Evolutionary conservation across 2,329 filamentous ascomycete genomes (phyloP), one percentile per base, ranked within the genome.

Genomic region (Fusarium globosum): DNA sequence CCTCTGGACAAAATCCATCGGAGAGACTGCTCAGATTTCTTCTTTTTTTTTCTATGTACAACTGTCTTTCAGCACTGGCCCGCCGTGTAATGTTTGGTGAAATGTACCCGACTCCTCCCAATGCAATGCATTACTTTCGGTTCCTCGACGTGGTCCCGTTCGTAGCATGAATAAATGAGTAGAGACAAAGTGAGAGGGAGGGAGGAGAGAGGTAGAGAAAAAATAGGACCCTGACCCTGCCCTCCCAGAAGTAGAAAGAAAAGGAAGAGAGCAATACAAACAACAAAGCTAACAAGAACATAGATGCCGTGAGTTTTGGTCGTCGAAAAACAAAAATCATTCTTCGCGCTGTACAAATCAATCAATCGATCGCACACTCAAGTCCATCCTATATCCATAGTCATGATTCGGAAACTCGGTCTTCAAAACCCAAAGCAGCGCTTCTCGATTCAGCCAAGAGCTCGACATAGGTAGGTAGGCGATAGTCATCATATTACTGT

Each of bases 121-220:
- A 78, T 78, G 76, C 76, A 74, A 78, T 78, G 76, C 74, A 71
- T 65, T 77, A 77, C 72, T 61, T 76, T 72, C 72, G 74, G 72
- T 63, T 71, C 61, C 61, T 74, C 42, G 69, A 73, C 67, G 71
- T 75, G 64, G 67, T 62, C 43, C 64, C 71, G 65, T 70, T 57
- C 42, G 67, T 69, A 38, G 62, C 59, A 51, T 69, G 39, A 53
- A 53, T 57, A 63, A 62, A 57, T 59, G 38, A 61, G 53, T 35
- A 48, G 46, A 52, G 49, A 52, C 49, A 23, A 52, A 36, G 16
- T 35, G 30, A 12, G n/a, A 52, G 48, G 11, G 20, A 21, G 20
- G 41, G 41, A 28, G 21, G 21, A 18, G 20, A n/a, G 16, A 51
- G 30, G 30, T 35, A 23, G 30, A 42, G 41, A 55, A 51, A 39